A percentile compares a stretch with the other conserved stretches of the same genome.
Evolutionary conservation across 805 yeast genomes (phyloP).

Genomic region (Metschnikowia similis): DNA sequence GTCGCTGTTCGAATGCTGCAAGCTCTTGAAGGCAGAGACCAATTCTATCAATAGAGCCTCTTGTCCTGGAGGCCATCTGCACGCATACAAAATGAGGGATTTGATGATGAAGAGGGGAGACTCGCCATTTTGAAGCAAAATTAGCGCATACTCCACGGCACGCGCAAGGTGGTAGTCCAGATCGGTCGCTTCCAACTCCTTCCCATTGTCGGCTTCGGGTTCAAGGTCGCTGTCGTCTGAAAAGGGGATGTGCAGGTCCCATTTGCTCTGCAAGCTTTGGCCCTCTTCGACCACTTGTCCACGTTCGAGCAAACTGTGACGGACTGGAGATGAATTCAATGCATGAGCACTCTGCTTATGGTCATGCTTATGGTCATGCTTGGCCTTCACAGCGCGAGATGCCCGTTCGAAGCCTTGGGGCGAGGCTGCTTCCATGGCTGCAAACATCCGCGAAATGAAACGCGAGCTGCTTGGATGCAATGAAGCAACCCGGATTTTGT

Average conservation of each 20-base stretch:
- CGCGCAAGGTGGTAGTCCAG: not conserved
- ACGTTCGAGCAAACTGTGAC: not conserved
- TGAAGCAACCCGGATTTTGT: not conserved
- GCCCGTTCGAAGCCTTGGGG: not conserved
- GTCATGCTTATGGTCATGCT: too few relatives aligned
- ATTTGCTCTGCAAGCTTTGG: not conserved
- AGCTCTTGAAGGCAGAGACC: slow-evolving; percentile 18
- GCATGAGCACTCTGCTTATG: not conserved
- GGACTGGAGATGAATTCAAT: not conserved
- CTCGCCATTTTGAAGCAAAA: slow-evolving; percentile 26
- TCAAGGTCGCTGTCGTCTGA: slow-evolving; percentile 27
- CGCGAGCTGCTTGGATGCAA: not conserved
- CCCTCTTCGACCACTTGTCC: too few relatives aligned
- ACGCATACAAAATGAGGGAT: slow-evolving; percentile 22
- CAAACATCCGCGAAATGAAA: not conserved
- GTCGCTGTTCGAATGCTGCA: slow-evolving; percentile 18
- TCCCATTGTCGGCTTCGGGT: slow-evolving; percentile 7
- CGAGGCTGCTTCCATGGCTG: not conserved
- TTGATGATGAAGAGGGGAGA: slow-evolving; percentile 24
- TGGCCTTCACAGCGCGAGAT: too few relatives aligned
- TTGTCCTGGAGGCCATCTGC: slow-evolving; percentile 8
- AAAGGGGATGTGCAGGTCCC: slow-evolving; percentile 25
- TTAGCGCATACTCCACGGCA: slow-evolving; percentile 1
- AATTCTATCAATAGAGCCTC: slow-evolving; percentile 13
- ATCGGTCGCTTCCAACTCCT: slow-evolving; percentile 1